Evolutionary conservation across 2,329 filamentous ascomycete species (phyloP).

Genomic region (Pseudogymnoascus sp.): DNA sequence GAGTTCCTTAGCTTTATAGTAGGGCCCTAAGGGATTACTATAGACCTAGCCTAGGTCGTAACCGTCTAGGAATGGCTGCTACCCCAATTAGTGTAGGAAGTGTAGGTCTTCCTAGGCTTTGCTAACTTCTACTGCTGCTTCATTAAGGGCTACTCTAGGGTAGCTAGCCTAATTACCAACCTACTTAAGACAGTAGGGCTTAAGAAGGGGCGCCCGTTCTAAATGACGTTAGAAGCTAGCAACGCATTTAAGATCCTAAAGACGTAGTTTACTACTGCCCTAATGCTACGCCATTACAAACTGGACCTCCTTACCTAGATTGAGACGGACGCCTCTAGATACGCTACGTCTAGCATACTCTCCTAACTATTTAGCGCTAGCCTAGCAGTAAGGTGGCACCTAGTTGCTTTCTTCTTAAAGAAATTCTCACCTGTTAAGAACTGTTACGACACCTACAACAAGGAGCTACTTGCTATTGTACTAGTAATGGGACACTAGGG

Average conservation of each 20-base stretch:
- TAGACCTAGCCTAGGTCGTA: conserved; percentile 18
- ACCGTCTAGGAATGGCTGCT: conserved; percentile 19
- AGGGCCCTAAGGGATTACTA: conserved; percentile 12
- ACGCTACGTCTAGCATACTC: background rate
- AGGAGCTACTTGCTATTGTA: background rate
- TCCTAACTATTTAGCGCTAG: background rate
- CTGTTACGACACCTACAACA: too few species aligned
- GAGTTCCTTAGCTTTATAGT: conserved; percentile 20
- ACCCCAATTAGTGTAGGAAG: conserved; percentile 16
- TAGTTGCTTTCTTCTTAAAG: background rate
- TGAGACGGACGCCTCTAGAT: background rate
- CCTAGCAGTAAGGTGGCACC: background rate
- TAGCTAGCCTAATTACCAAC: conserved; percentile 6
- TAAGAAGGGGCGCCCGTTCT: too few species aligned
- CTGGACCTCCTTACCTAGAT: background rate
- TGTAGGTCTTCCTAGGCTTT: conserved; percentile 22
- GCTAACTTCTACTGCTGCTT: conserved; percentile 32
- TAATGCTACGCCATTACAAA: background rate
- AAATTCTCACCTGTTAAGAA: background rate
- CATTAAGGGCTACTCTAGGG: conserved; percentile 25
- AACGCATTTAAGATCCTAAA: too few species aligned
- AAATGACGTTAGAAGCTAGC: too few species aligned
- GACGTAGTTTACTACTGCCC: background rate
- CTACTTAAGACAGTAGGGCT: background rate
- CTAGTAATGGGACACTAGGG: background rate